Evolutionary conservation across 2,329 filamentous ascomycete genomes (phyloP).

Genomic region (Clarireedia monteithiana): DNA sequence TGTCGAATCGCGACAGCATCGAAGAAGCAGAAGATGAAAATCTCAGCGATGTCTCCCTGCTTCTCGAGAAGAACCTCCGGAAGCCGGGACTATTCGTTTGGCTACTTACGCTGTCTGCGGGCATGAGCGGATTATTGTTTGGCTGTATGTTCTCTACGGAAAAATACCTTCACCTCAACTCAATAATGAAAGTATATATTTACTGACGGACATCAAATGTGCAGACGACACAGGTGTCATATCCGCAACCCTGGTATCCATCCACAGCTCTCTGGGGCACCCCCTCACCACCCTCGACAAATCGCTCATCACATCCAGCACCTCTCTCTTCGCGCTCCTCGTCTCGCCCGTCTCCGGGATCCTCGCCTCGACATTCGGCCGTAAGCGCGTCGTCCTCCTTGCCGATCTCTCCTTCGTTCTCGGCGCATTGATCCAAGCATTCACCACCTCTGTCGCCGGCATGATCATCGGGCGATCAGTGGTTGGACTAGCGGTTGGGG

Average conservation of each 20-base stretch:
- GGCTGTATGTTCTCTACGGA: constrained; percentile 41
- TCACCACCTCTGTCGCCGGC: constrained; percentile 44
- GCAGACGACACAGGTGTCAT: constrained; percentile 44
- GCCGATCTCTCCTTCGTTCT: constrained; percentile 60
- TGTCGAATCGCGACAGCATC: not conserved
- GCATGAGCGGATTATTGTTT: constrained; percentile 60
- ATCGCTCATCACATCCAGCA: constrained; percentile 63
- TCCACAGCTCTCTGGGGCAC: constrained; percentile 48
- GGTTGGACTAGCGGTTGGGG: constrained; percentile 66
- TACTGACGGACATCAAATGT: not conserved
- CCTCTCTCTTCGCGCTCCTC: constrained; percentile 57
- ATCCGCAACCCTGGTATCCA: constrained; percentile 58
- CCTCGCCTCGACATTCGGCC: constrained; percentile 54
- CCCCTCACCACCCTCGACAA: constrained; percentile 56
- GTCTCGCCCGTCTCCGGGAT: constrained; percentile 56
- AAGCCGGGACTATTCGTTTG: constrained; percentile 45
- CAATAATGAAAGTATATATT: too few species aligned
- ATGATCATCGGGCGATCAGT: constrained; percentile 65
- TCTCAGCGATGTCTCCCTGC: constrained; percentile 18
- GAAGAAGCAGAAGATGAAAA: constrained; percentile 12
- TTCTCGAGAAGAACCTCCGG: constrained; percentile 25
- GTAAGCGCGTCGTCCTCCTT: constrained; percentile 53
- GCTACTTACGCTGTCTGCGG: constrained; percentile 55
- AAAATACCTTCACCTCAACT: not conserved
- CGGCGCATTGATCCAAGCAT: constrained; percentile 60